Evolutionary conservation across 2,329 filamentous ascomycete genomes (phyloP).

Genomic region (Aspergillus brasiliensis): DNA sequence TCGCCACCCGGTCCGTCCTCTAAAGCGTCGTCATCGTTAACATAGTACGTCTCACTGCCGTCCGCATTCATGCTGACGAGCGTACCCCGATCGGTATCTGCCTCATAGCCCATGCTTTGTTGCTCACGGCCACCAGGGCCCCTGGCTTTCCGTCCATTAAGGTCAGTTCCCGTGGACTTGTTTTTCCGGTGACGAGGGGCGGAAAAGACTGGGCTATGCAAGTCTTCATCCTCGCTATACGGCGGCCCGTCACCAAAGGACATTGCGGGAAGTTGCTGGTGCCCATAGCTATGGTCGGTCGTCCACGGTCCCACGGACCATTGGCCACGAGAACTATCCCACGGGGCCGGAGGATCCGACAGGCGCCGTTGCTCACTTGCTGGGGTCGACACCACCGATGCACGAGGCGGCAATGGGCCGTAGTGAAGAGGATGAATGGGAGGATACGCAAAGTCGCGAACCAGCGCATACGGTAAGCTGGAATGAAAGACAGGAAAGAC

Average conservation of each 20-base stretch:
- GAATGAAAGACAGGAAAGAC: slow-evolving; percentile 83
- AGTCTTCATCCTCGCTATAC: slow-evolving; percentile 93
- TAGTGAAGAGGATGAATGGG: slow-evolving; percentile 84
- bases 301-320: slow-evolving; percentile 57
- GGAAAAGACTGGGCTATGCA: slow-evolving; percentile 84
- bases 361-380: slow-evolving; percentile 76
- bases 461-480: slow-evolving; percentile 81
- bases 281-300: slow-evolving; percentile 56
- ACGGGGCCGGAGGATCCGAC: slow-evolving; percentile 74
- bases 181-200: slow-evolving; percentile 84
- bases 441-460: slow-evolving; percentile 95
- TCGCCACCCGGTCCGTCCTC: slow-evolving; percentile 75
- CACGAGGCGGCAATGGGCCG: slow-evolving; percentile 74
- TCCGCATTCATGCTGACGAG: slow-evolving; percentile 69
- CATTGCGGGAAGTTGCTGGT: slow-evolving; percentile 76
- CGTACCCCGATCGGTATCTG: slow-evolving; percentile 65
- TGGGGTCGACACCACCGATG: slow-evolving; percentile 81
- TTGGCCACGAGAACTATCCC: slow-evolving; percentile 67
- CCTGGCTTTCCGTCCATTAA: slow-evolving; percentile 50
- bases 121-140: slow-evolving; percentile 43
- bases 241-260: slow-evolving; percentile 86
- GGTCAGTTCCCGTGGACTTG: slow-evolving; percentile 59
- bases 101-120: slow-evolving; percentile 38
- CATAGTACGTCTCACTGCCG: slow-evolving; percentile 73
- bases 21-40: slow-evolving; percentile 63